Evolutionary conservation across 768 basidiomycete species (phyloP), one percentile per base, ranked within the genome.

Genomic region (Melanogaster broomeanus): DNA sequence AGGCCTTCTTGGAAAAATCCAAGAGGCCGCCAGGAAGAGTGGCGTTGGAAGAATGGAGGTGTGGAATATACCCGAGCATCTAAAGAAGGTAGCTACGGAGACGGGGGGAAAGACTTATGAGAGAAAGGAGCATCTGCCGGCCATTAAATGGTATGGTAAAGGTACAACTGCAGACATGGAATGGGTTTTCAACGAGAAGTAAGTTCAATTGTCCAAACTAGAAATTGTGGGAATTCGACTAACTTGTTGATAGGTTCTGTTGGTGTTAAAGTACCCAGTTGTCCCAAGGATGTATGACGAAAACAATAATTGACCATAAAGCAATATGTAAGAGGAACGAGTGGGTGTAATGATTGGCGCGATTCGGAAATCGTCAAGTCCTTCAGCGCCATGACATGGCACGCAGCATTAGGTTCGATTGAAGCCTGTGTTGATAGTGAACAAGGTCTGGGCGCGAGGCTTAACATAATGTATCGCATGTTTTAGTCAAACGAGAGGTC

Each of bases 131-230:
- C 72, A 77, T 57, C 53, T 82, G 8, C 66, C 77, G 4, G 60
- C 74, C 3, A 69, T 81, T 51, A 78, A 74, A 45, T 81, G 79
- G 77, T 83, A 83, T 63, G 77, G 77, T 31, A 19, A 49, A 15
- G 75, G 72, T 50, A 25, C 57, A 2, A 60, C 63, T 7, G 52
- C 49, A 8, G 61, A 70, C 22, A 58, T 80, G 15, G 62, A 67
- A 12, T 83, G 81, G 81, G 40, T 70, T 28, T 71, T 73, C 45
- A 81, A 82, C 42, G 81, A 83, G 57, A 77, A 72, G 79, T 77
- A 30, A 45, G 69, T 52, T 27, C 33, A 21, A 22, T 41, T 24
- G n/a, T 16, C 30, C 28, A 19, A 44, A 16, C 40, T 24, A 22
- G 13, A 30, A 6, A 34, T 12, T 22, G 21, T 18, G 21, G n/a